These are phyloP conservation scores for Picea abies DNA, from an alignment of 83 land plant genomes.

Conservation along the genomic window DNA sequence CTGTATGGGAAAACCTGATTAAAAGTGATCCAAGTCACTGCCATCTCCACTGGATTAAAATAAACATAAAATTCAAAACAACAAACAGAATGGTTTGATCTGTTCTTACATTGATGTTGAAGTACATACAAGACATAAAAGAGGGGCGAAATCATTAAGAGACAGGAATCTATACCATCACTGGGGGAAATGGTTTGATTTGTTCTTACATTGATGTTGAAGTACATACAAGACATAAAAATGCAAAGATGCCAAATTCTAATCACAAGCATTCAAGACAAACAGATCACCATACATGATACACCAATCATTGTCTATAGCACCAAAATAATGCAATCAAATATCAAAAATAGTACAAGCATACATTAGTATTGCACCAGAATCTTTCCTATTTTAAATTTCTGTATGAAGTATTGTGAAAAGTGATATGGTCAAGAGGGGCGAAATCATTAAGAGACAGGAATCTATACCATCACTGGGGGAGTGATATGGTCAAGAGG, in stretches of 20 bases:
- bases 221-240: no score
- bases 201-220: no score
- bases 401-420: not conserved
- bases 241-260: not conserved
- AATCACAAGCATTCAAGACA: not conserved
- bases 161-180: slow-evolving; percentile 34
- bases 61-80: no score
- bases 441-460: not conserved
- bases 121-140: no score
- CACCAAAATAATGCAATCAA: not conserved
- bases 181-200: no score
- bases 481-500: not conserved
- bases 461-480: slow-evolving; percentile 35
- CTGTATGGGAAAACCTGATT: slow-evolving; percentile 57
- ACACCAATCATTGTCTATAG: not conserved
- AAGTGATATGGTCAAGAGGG: no score
- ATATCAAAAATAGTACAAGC: not conserved
- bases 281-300: not conserved
- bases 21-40: slow-evolving; percentile 75
- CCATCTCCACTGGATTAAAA: slow-evolving; percentile 59
- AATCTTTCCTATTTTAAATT: not conserved
- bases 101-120: no score
- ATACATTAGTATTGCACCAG: not conserved
- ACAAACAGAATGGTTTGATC: no score
- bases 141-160: no score